Conservation (phyloP, 2,329 filamentous ascomycete genomes). For the Pseudogymnoascus sp. region DNA sequence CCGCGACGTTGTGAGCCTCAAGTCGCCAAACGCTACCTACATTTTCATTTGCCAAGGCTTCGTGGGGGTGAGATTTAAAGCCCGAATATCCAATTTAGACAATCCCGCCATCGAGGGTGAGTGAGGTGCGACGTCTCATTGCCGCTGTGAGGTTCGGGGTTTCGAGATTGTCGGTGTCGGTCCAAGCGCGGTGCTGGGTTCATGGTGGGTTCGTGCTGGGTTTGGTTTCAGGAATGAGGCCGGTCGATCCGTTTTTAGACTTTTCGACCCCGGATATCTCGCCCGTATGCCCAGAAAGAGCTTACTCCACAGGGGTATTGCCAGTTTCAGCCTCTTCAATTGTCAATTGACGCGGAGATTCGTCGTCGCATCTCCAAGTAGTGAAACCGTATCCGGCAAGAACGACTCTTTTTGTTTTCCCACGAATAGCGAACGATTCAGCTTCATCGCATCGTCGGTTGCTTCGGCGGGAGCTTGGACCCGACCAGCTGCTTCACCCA, state of each 20-base stretch:
- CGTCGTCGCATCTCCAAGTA: not conserved
- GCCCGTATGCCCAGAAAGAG: not conserved
- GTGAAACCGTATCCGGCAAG: not conserved
- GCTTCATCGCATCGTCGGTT: not conserved
- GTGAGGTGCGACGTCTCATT: constrained; percentile 4
- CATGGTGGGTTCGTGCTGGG: not conserved
- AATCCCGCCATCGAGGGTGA: not conserved
- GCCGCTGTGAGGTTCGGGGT: not conserved
- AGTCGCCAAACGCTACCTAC: not conserved
- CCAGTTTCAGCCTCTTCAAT: not conserved
- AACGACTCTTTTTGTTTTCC: not conserved
- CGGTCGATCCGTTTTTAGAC: not conserved
- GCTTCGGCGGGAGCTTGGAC: not conserved
- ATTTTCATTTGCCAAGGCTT: not conserved
- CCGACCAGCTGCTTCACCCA: not conserved
- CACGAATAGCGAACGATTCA: constrained; percentile 2
- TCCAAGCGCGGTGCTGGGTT: not conserved
- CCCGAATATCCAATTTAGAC: not conserved
- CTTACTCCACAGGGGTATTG: not conserved
- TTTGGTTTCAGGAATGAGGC: not conserved
- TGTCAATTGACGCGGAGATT: not conserved
- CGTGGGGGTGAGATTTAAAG: not conserved
- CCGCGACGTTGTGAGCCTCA: not conserved
- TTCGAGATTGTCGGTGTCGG: not conserved
- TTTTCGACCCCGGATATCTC: not conserved